These are phyloP conservation scores for Lepraria neglecta DNA, from an alignment of 495 filamentous ascomycete genomes.

Conservation along the genomic window DNA sequence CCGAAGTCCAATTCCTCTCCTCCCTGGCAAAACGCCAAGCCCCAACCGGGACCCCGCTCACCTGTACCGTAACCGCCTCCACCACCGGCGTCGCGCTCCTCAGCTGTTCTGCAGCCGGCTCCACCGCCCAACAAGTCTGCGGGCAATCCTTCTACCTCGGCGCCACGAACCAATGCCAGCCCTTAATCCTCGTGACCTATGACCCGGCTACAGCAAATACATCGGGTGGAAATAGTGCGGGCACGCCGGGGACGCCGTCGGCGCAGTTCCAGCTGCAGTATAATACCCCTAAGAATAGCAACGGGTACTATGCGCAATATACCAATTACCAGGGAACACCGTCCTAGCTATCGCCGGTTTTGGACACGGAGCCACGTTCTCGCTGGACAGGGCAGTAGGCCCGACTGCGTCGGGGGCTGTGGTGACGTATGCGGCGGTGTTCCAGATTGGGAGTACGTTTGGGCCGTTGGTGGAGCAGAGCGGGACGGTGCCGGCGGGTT, in stretches of 20 bases:
- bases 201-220: background rate
- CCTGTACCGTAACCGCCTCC: background rate
- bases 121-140: background rate
- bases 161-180: background rate
- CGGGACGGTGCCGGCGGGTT: background rate
- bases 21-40: background rate
- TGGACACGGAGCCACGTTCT: background rate
- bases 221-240: background rate
- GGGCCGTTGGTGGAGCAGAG: background rate
- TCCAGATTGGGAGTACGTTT: background rate
- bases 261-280: background rate
- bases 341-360: background rate
- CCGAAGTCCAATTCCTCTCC: background rate
- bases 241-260: background rate
- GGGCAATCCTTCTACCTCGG: background rate
- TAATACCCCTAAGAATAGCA: background rate
- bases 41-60: background rate
- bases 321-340: background rate
- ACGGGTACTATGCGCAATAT: background rate
- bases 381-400: background rate
- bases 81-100: background rate
- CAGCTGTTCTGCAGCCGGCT: background rate
- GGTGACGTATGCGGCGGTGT: constrained; percentile 1
- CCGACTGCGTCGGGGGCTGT: background rate
- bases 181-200: background rate